Conservation (phyloP, 306 rosid species). For the Ammopiptanthus mongolicus region DNA sequence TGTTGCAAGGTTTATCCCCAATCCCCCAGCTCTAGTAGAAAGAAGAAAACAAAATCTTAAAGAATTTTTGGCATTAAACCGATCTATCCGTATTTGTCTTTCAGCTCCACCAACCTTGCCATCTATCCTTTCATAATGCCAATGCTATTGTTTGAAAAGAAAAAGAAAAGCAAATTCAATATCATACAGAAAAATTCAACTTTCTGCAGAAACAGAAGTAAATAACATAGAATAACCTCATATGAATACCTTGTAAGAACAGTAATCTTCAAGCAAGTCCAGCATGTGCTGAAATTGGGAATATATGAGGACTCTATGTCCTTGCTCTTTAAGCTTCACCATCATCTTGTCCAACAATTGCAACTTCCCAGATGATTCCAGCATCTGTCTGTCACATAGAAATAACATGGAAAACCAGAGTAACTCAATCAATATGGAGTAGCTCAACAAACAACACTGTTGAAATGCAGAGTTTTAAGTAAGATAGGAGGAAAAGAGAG, state of each 20-base stretch:
- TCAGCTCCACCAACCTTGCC: conserved; percentile 99
- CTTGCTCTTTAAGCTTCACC: conserved; percentile 95
- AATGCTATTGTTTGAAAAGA: conserved; percentile 43
- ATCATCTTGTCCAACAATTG: conserved; percentile 95
- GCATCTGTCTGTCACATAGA: conserved; percentile 59
- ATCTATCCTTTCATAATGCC: conserved; percentile 96
- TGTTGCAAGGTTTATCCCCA: conserved; percentile 98
- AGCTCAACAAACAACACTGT: neutral
- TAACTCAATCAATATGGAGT: neutral
- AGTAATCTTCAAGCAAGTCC: conserved; percentile 94
- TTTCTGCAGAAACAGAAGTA: neutral
- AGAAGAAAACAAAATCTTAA: conserved; percentile 95
- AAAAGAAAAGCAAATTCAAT: conserved; percentile 13
- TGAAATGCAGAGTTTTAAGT: no score
- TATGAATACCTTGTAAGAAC: conserved; percentile 65
- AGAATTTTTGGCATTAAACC: conserved; percentile 90
- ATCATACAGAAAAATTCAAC: conserved; percentile 13
- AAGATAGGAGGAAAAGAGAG: no score
- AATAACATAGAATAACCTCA: conserved; percentile 11
- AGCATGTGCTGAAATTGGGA: conserved; percentile 96
- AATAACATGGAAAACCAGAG: conserved; percentile 6
- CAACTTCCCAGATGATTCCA: conserved; percentile 94
- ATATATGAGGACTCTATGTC: conserved; percentile 94
- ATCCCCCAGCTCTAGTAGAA: conserved; percentile 97
- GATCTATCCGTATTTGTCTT: conserved; percentile 91